Evolutionary conservation across 768 basidiomycete species (phyloP).

Genomic region (Boletus reticuloceps): DNA sequence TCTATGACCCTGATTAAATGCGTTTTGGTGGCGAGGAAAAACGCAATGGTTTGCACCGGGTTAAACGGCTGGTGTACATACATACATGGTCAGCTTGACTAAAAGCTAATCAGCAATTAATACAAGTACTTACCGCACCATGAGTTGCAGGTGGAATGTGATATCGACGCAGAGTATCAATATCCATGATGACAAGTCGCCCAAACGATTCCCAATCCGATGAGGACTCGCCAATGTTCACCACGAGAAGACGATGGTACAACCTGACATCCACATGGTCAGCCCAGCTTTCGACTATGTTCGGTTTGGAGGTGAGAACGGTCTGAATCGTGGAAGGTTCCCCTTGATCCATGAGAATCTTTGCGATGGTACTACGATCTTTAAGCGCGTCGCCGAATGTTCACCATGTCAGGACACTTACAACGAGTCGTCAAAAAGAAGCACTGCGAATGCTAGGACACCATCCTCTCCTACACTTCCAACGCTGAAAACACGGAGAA

Average conservation of each 20-base stretch:
- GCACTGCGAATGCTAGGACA: conserved; percentile 3
- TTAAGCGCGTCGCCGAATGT: background rate
- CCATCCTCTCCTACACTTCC: background rate
- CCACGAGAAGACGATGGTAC: conserved; percentile 7
- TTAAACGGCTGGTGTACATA: background rate
- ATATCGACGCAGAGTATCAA: conserved; percentile 3
- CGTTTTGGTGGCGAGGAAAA: conserved; percentile 5
- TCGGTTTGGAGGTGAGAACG: background rate
- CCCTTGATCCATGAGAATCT: background rate
- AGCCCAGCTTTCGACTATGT: background rate
- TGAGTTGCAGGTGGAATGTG: background rate
- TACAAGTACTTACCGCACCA: background rate
- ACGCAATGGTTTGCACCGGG: background rate
- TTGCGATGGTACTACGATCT: conserved; percentile 1
- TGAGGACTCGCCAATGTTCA: conserved; percentile 4
- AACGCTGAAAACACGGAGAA: background rate
- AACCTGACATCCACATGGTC: background rate
- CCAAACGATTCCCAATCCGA: conserved; percentile 1
- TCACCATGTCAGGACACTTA: background rate
- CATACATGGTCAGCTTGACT: background rate
- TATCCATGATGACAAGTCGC: conserved; percentile 1
- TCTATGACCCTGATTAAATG: conserved; percentile 4
- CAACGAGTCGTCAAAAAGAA: conserved; percentile 4
- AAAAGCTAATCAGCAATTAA: background rate
- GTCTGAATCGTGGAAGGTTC: background rate